These are phyloP conservation scores for Blastobotrys peoriensis DNA, from an alignment of 805 yeast species.

Conservation along the genomic window DNA sequence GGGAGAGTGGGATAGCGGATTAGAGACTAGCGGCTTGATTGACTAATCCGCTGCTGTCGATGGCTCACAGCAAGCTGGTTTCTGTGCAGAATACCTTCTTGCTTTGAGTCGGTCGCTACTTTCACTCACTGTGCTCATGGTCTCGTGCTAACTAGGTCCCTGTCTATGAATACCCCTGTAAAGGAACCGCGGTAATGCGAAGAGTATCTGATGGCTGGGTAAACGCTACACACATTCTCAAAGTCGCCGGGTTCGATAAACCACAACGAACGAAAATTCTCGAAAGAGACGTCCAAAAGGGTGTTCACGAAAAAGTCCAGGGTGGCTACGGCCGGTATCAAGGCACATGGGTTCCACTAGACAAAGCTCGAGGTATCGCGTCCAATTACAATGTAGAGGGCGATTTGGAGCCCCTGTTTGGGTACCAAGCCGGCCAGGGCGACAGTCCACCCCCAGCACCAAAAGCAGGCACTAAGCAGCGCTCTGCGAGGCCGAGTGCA, in stretches of 20 bases:
- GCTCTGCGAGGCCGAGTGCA: constrained; percentile 16
- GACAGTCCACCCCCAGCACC: constrained; percentile 66
- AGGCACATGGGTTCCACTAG: constrained; percentile 93
- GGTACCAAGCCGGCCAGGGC: constrained; percentile 42
- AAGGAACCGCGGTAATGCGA: constrained; percentile 80
- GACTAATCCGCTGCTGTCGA: neutral
- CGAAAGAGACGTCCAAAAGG: constrained; percentile 89
- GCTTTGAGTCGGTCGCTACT: neutral
- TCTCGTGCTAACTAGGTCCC: constrained; percentile 28
- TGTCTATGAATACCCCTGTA: constrained; percentile 48
- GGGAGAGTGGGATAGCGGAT: too few species aligned
- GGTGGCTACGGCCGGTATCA: constrained; percentile 97
- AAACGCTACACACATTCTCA: constrained; percentile 91
- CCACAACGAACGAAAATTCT: constrained; percentile 88
- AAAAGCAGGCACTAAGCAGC: constrained; percentile 34
- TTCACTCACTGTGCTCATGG: too few species aligned
- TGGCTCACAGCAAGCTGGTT: neutral
- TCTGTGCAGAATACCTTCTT: neutral
- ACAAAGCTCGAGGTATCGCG: constrained; percentile 65
- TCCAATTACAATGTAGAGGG: constrained; percentile 58
- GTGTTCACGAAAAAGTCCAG: constrained; percentile 86
- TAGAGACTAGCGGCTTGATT: too few species aligned
- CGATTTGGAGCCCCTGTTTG: constrained; percentile 58
- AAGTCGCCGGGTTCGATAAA: constrained; percentile 90
- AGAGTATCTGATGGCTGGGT: constrained; percentile 91